Percentiles rank a stretch among this genome's conserved stretches.
phyloP scores from a whole-genome alignment of 768 basidiomycete genomes.

The Melanogaster broomeanus region DNA sequence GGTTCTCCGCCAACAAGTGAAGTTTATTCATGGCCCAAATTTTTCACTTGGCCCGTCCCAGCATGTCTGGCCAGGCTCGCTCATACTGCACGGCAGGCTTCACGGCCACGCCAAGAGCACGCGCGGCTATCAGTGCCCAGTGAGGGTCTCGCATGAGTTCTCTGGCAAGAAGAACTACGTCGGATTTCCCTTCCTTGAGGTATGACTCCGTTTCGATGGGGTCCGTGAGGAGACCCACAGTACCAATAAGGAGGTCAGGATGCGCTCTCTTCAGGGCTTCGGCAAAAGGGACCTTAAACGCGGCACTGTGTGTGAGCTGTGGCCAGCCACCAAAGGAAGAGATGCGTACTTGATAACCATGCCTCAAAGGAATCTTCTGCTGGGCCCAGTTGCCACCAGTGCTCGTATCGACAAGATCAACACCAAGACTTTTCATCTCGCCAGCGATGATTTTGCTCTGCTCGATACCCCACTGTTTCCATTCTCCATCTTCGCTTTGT shows the following conservation, averaged over 20 bases:
- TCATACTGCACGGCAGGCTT: conserved; percentile 76
- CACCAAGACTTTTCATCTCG: conserved; percentile 57
- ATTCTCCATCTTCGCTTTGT: conserved; percentile 52
- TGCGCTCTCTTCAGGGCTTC: conserved; percentile 61
- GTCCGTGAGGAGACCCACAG: conserved; percentile 75
- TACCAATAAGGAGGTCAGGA: conserved; percentile 53
- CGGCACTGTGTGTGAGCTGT: not conserved
- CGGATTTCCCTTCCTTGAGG: conserved; percentile 65
- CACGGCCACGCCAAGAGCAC: conserved; percentile 61
- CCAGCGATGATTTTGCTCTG: conserved; percentile 64
- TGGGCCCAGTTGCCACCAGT: conserved; percentile 64
- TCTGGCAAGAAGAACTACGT: conserved; percentile 68
- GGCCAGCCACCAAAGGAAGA: not conserved
- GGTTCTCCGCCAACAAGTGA: not conserved
- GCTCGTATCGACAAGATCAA: conserved; percentile 78
- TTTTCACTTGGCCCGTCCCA: conserved; percentile 19
- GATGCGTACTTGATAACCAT: conserved; percentile 60
- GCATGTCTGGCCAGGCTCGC: conserved; percentile 50
- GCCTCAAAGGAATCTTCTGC: conserved; percentile 54
- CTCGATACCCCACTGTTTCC: conserved; percentile 75
- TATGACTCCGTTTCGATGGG: conserved; percentile 60
- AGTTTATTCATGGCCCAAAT: not conserved
- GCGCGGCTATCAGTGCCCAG: conserved; percentile 63
- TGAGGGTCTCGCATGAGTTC: conserved; percentile 68
- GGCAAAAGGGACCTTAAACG: conserved; percentile 62